These are phyloP conservation scores for Saitozyma sp. DNA, from an alignment of 768 basidiomycete species.

Conservation along the genomic window DNA sequence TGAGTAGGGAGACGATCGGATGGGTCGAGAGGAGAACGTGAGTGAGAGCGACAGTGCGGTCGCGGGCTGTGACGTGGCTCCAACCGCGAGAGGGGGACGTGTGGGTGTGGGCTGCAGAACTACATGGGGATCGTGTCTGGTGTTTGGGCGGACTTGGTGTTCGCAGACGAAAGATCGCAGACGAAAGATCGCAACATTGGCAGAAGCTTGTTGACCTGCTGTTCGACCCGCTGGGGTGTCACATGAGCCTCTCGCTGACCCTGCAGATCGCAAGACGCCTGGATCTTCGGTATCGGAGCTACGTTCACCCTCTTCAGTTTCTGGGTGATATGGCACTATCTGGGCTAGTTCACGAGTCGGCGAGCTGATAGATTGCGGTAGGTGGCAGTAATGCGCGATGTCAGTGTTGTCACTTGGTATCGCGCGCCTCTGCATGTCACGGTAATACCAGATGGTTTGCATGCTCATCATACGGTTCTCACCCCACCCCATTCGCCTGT, in stretches of 20 bases:
- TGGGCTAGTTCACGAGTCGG: constrained; percentile 57
- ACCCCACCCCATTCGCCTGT: no score
- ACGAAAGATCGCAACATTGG: not conserved
- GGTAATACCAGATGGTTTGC: no score
- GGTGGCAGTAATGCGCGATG: no score
- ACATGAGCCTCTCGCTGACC: not conserved
- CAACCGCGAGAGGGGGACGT: no score
- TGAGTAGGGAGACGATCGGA: constrained; percentile 90
- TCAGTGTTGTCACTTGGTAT: no score
- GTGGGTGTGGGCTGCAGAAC: not conserved
- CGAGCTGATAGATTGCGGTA: no score
- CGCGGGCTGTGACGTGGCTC: no score
- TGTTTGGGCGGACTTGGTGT: not conserved
- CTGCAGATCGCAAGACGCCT: constrained; percentile 86
- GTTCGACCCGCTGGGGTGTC: no score
- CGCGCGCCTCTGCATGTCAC: no score
- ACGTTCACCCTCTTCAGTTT: constrained; percentile 89
- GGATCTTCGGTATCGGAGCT: constrained; percentile 83
- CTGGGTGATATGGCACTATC: constrained; percentile 85
- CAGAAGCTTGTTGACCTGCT: no score
- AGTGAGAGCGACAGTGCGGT: constrained; percentile 35
- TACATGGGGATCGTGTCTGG: not conserved
- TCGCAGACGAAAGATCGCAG: not conserved
- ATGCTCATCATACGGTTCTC: no score
- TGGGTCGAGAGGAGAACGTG: constrained; percentile 96